These are phyloP conservation scores for Gonium pectorale DNA, from an alignment of 139 green algal genomes.

Conservation along the genomic window DNA sequence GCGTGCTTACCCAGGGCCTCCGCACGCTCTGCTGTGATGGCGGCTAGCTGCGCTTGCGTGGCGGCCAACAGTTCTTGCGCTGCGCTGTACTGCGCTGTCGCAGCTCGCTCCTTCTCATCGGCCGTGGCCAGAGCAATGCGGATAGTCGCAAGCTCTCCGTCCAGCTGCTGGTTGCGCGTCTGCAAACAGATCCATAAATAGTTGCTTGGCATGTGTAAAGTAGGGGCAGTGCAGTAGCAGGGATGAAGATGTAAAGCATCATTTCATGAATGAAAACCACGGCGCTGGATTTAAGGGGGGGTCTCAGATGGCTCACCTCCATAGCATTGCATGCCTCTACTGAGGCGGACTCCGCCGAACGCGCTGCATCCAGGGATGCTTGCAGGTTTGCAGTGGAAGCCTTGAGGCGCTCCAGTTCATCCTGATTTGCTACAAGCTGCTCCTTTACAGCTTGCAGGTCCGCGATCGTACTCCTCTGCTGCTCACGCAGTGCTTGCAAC, in stretches of 20 bases:
- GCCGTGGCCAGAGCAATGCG: too few species aligned
- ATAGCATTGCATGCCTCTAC: background rate
- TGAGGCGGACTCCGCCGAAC: background rate
- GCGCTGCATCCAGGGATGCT: conserved; percentile 1
- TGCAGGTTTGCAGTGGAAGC: too few species aligned
- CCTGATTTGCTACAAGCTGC: conserved; percentile 28
- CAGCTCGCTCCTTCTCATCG: too few species aligned
- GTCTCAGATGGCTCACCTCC: too few species aligned
- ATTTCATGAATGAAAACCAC: too few species aligned
- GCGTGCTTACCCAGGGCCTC: too few species aligned
- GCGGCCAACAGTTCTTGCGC: background rate
- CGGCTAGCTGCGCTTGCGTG: background rate
- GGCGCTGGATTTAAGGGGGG: too few species aligned
- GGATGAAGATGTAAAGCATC: too few species aligned
- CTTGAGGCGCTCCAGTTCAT: too few species aligned
- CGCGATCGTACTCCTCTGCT: background rate
- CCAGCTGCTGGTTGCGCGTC: background rate
- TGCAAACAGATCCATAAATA: background rate
- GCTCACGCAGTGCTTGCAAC: background rate
- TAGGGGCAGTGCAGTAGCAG: too few species aligned
- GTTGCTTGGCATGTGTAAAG: too few species aligned
- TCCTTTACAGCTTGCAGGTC: conserved; percentile 25
- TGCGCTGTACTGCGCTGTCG: background rate
- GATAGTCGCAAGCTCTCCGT: background rate
- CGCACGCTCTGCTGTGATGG: too few species aligned